These are phyloP conservation scores for Hypoxylon sp. DNA, from an alignment of 2,329 filamentous ascomycete species.

Conservation along the genomic window DNA sequence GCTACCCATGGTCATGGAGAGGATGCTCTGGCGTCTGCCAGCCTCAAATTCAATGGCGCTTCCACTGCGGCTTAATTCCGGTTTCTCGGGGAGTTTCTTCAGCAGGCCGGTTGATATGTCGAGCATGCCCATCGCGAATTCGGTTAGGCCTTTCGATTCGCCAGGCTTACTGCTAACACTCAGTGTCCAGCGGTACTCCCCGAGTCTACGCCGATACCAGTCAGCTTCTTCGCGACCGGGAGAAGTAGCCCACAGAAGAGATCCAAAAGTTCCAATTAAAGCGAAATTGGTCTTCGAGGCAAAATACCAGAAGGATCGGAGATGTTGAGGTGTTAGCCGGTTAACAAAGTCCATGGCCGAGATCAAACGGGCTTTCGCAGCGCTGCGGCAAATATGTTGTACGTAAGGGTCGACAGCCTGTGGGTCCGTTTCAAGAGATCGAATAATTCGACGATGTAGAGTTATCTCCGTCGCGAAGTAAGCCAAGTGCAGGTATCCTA, in stretches of 20 bases:
- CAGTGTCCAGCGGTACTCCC: slow-evolving; percentile 94
- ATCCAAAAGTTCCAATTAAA: slow-evolving; percentile 93
- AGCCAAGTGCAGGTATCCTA: slow-evolving; percentile 86
- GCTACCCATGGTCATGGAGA: slow-evolving; percentile 54
- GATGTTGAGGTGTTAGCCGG: slow-evolving; percentile 84
- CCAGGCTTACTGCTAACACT: slow-evolving; percentile 84
- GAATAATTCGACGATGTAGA: slow-evolving; percentile 89
- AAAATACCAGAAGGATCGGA: slow-evolving; percentile 94
- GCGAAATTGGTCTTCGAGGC: slow-evolving; percentile 92
- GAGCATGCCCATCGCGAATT: slow-evolving; percentile 82
- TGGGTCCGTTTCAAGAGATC: slow-evolving; percentile 72
- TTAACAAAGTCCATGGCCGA: slow-evolving; percentile 99
- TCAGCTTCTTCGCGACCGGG: slow-evolving; percentile 90
- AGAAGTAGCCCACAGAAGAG: slow-evolving; percentile 88
- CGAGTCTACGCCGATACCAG: slow-evolving; percentile 87
- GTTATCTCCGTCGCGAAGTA: slow-evolving; percentile 97
- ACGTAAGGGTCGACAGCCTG: slow-evolving; percentile 79
- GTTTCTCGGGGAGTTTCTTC: slow-evolving; percentile 79
- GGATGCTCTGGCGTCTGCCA: slow-evolving; percentile 55
- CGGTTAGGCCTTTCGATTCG: slow-evolving; percentile 68
- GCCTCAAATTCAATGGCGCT: slow-evolving; percentile 64
- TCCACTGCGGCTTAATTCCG: slow-evolving; percentile 69
- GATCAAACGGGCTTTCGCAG: slow-evolving; percentile 93
- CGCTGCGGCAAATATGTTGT: slow-evolving; percentile 91
- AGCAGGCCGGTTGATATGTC: slow-evolving; percentile 78